Conservation (phyloP, 495 filamentous ascomycete genomes). For the Penicillium fimorum region DNA sequence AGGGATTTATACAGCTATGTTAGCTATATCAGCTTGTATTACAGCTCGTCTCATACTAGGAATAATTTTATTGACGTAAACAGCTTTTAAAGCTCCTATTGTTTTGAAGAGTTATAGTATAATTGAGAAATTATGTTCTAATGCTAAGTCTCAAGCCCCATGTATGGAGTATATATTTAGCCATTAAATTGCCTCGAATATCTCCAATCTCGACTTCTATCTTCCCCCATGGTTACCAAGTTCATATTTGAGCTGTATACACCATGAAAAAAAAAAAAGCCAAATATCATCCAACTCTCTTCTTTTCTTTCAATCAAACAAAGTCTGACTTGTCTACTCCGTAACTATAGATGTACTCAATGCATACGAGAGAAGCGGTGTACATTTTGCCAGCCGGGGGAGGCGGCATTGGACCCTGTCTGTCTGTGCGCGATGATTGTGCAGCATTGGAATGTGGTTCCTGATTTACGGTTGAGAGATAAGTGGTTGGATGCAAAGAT, state of each 20-base stretch:
- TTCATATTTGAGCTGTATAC: neutral
- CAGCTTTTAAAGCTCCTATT: neutral
- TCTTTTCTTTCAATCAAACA: neutral
- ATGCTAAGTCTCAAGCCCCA: neutral
- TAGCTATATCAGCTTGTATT: neutral
- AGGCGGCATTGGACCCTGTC: slow-evolving; percentile 12
- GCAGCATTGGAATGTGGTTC: slow-evolving; percentile 8
- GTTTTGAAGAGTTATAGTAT: neutral
- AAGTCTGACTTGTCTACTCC: neutral
- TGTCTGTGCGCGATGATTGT: slow-evolving; percentile 4
- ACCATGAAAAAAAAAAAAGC: neutral
- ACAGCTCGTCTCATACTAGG: neutral
- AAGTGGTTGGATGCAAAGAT: slow-evolving; percentile 1
- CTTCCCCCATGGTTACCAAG: neutral
- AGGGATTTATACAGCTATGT: neutral
- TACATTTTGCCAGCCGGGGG: slow-evolving; percentile 8
- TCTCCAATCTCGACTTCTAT: neutral
- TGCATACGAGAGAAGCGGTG: slow-evolving; percentile 1
- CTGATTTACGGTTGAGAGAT: slow-evolving; percentile 2
- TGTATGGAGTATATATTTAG: slow-evolving; percentile 7
- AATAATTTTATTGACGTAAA: neutral
- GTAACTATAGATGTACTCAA: neutral
- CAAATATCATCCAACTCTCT: neutral
- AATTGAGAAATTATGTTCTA: neutral
- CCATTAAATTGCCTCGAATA: neutral